phyloP scores from a whole-genome alignment of 176 grass and related monocot genomes.

The Lolium multiflorum region DNA sequence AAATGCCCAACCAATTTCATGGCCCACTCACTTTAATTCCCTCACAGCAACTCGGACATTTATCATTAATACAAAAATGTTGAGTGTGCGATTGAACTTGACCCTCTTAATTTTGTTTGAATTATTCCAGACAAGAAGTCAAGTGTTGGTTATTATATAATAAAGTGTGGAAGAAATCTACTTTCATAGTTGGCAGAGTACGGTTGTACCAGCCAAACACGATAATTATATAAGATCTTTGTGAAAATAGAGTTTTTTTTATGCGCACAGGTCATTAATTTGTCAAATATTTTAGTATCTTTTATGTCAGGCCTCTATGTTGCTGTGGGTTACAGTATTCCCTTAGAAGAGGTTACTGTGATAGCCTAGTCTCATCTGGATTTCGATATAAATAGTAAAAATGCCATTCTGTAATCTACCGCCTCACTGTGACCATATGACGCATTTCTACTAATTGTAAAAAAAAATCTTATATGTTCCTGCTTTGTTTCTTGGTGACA shows the following conservation, averaged over 20 bases:
- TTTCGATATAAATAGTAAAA: constrained; percentile 4
- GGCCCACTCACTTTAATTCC: background rate
- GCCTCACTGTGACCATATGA: background rate
- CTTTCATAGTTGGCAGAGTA: background rate
- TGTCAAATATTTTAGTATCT: background rate
- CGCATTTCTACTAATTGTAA: background rate
- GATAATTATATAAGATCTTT: background rate
- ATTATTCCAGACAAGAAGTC: background rate
- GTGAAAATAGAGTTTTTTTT: background rate
- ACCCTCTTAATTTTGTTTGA: constrained; percentile 5
- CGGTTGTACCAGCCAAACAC: background rate
- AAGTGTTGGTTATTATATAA: background rate
- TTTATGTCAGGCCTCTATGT: background rate
- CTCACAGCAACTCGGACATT: constrained; percentile 43
- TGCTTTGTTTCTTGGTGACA: constrained; percentile 43
- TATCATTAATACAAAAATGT: constrained; percentile 30
- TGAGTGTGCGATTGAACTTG: background rate
- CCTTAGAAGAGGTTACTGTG: background rate
- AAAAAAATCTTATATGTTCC: background rate
- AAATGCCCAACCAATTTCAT: constrained; percentile 28
- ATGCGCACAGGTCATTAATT: background rate
- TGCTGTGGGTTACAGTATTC: background rate
- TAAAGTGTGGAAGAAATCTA: background rate
- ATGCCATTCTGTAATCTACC: background rate
- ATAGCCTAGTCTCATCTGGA: background rate